Percentiles rank a stretch among this genome's conserved stretches.
Conservation (phyloP, 2,329 filamentous ascomycete species). For the Colletotrichum gloeosporioides region DNA sequence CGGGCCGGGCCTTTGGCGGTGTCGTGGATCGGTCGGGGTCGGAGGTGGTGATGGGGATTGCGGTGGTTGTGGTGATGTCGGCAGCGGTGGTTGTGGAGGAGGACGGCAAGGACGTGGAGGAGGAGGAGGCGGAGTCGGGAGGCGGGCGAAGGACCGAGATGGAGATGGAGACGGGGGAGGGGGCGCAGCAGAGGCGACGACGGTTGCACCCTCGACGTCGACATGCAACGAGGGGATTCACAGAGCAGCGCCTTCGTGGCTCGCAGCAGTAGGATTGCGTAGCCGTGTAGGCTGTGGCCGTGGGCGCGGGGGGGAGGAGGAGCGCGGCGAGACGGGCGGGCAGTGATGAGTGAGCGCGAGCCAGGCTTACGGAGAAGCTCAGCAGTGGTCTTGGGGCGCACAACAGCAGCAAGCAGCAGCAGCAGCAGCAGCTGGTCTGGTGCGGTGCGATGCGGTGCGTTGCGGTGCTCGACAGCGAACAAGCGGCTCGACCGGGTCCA, state of each 20-base stretch:
- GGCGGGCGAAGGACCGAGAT: constrained; percentile 25
- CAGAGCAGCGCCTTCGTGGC: constrained; percentile 13
- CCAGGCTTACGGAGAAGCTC: background rate
- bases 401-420: background rate
- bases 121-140: constrained; percentile 17
- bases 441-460: background rate
- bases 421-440: background rate
- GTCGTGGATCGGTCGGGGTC: constrained; percentile 10
- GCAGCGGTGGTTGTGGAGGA: constrained; percentile 22
- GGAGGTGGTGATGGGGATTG: constrained; percentile 13
- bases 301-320: background rate
- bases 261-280: constrained; percentile 2
- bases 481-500: constrained; percentile 17
- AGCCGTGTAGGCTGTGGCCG: background rate
- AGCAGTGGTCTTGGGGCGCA: background rate
- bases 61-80: constrained; percentile 27
- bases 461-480: background rate
- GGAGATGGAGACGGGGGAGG: constrained; percentile 27
- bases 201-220: constrained; percentile 21
- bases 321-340: background rate
- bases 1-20: constrained; percentile 20
- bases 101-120: constrained; percentile 27
- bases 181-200: constrained; percentile 20
- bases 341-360: background rate
- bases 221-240: constrained; percentile 19